Conservation (phyloP, 164 flowering plant genomes). For the Litsea cubeba region DNA sequence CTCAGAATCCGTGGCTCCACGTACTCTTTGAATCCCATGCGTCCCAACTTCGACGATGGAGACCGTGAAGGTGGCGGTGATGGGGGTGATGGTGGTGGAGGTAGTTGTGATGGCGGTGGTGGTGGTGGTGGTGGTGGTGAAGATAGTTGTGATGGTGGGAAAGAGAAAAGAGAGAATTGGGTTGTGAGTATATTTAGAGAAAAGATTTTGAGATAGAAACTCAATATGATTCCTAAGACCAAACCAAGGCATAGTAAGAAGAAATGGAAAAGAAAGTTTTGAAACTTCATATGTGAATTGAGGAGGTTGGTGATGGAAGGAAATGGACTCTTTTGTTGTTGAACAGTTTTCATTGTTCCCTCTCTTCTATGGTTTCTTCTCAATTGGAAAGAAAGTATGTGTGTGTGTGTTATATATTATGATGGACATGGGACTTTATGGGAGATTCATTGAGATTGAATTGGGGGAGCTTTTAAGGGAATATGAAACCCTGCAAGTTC, state of each 20-base stretch:
- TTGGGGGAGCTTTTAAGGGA: neutral
- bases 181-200: constrained; percentile 9
- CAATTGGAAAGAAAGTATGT: neutral
- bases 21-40: constrained; percentile 21
- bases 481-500: neutral
- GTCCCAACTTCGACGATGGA: neutral
- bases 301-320: constrained; percentile 1
- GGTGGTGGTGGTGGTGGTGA: neutral
- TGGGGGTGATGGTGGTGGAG: neutral
- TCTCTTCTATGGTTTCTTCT: neutral
- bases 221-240: constrained; percentile 1
- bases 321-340: neutral
- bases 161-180: constrained; percentile 14
- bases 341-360: constrained; percentile 4
- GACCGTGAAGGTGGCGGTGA: neutral
- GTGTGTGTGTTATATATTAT: neutral
- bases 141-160: neutral
- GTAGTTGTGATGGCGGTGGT: neutral
- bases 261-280: constrained; percentile 4
- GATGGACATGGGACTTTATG: neutral
- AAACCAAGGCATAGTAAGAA: constrained; percentile 10
- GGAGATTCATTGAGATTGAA: neutral
- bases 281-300: constrained; percentile 3
- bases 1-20: constrained; percentile 21
- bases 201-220: constrained; percentile 1